Conservation (phyloP, 2,329 filamentous ascomycete genomes). For the Colletotrichum liaoningense region DNA sequence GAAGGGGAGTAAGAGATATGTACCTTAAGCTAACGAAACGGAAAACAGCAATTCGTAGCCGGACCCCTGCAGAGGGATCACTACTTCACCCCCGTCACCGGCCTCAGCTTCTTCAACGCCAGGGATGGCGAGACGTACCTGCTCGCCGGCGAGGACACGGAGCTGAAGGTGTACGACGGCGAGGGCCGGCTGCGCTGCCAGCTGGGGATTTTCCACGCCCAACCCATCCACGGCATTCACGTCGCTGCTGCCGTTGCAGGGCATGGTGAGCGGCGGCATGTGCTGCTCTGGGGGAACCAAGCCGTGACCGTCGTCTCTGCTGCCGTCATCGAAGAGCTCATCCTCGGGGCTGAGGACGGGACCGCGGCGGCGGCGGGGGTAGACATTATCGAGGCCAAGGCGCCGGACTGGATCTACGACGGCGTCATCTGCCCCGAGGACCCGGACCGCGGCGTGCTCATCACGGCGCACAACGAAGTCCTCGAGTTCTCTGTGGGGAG, state of each 20-base stretch:
- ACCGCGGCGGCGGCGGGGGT: too few relatives aligned
- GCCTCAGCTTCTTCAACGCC: slow-evolving; percentile 62
- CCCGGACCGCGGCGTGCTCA: slow-evolving; percentile 63
- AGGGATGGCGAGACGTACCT: slow-evolving; percentile 51
- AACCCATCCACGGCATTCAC: slow-evolving; percentile 80
- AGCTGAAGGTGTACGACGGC: slow-evolving; percentile 65
- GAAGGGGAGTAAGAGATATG: neutral
- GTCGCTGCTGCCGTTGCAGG: slow-evolving; percentile 43
- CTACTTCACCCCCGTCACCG: slow-evolving; percentile 68
- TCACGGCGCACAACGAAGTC: slow-evolving; percentile 91
- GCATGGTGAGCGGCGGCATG: slow-evolving; percentile 1
- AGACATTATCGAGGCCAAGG: slow-evolving; percentile 52
- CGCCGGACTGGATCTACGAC: slow-evolving; percentile 84
- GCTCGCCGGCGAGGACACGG: slow-evolving; percentile 70
- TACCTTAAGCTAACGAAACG: neutral
- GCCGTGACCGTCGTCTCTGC: slow-evolving; percentile 59
- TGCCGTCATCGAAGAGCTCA: slow-evolving; percentile 43
- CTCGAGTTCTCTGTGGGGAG: slow-evolving; percentile 59
- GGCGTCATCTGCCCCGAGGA: slow-evolving; percentile 63
- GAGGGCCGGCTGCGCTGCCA: slow-evolving; percentile 51
- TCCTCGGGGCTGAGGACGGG: slow-evolving; percentile 3
- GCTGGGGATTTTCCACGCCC: slow-evolving; percentile 70
- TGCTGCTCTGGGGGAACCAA: slow-evolving; percentile 79
- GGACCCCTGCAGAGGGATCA: slow-evolving; percentile 46
- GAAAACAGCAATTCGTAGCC: slow-evolving; percentile 10